phyloP scores from a whole-genome alignment of 2,329 filamentous ascomycete genomes.

The Alternaria incomplexa region DNA sequence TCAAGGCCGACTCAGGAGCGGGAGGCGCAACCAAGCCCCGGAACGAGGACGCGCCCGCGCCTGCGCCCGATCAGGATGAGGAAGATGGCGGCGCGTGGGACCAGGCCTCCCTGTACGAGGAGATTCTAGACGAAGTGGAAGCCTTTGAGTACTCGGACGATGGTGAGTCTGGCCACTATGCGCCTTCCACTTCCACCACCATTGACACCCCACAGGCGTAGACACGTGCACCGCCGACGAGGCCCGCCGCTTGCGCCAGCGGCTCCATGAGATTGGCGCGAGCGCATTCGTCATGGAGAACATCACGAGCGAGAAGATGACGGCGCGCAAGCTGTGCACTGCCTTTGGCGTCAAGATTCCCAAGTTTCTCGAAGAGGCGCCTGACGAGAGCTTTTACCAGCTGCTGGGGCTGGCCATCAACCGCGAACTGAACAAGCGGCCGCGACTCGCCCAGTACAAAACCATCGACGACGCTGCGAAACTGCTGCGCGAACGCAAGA shows the following conservation, averaged over 20 bases:
- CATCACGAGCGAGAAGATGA: slow-evolving; percentile 65
- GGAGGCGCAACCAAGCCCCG: slow-evolving; percentile 21
- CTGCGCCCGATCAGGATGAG: slow-evolving; percentile 16
- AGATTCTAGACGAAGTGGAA: slow-evolving; percentile 42
- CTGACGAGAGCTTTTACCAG: slow-evolving; percentile 77
- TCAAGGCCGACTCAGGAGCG: slow-evolving; percentile 20
- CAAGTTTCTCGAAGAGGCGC: slow-evolving; percentile 71
- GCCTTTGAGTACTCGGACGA: slow-evolving; percentile 36
- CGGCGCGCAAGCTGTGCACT: slow-evolving; percentile 82
- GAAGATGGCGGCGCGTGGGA: slow-evolving; percentile 40
- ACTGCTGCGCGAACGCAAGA: slow-evolving; percentile 74
- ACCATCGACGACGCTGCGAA: slow-evolving; percentile 84
- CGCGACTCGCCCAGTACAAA: slow-evolving; percentile 81
- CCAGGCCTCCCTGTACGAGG: slow-evolving; percentile 41
- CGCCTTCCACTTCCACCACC: neutral
- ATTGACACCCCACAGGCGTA: slow-evolving; percentile 27
- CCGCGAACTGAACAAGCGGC: slow-evolving; percentile 80
- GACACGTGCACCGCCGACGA: slow-evolving; percentile 56
- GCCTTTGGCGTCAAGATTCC: slow-evolving; percentile 83
- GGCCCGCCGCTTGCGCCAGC: slow-evolving; percentile 69
- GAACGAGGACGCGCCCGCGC: slow-evolving; percentile 21
- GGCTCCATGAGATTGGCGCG: slow-evolving; percentile 78
- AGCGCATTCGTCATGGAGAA: slow-evolving; percentile 72
- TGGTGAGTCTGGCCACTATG: slow-evolving; percentile 17
- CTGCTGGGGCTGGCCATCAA: slow-evolving; percentile 79